A percentile compares a stretch with the other conserved stretches of the same genome.
phyloP scores from a whole-genome alignment of 192 early-diverging fungal species.

The Rhizophagus prolifer region DNA sequence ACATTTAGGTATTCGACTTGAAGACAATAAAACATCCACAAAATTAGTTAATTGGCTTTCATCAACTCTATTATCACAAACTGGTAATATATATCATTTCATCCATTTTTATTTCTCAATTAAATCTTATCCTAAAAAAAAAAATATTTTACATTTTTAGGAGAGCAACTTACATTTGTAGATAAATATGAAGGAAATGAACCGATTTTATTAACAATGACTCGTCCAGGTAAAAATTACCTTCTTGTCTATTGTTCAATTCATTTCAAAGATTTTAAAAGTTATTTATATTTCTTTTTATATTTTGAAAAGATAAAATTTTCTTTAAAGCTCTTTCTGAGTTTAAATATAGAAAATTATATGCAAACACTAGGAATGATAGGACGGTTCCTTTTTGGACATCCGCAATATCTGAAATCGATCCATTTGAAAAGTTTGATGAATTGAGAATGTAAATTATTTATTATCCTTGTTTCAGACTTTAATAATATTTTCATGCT shows the following conservation, averaged over 20 bases:
- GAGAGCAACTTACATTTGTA: slow-evolving; percentile 38
- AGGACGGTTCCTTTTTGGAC: slow-evolving; percentile 64
- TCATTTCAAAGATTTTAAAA: not conserved
- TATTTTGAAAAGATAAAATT: slow-evolving; percentile 43
- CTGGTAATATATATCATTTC: slow-evolving; percentile 36
- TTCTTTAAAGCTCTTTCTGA: slow-evolving; percentile 41
- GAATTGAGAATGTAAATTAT: slow-evolving; percentile 46
- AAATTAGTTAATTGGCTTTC: slow-evolving; percentile 44
- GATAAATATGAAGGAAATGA: slow-evolving; percentile 32
- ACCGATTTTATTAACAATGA: slow-evolving; percentile 34
- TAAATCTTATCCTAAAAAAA: no score
- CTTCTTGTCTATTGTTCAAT: not conserved
- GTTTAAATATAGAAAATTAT: slow-evolving; percentile 47
- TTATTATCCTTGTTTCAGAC: not conserved
- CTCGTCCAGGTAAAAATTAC: slow-evolving; percentile 39
- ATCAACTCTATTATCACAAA: slow-evolving; percentile 44
- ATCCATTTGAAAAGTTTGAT: slow-evolving; percentile 45
- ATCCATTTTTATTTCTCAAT: not conserved
- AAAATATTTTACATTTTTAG: slow-evolving; percentile 10
- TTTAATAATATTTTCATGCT: not conserved
- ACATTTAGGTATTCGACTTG: slow-evolving; percentile 51
- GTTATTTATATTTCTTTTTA: slow-evolving; percentile 32
- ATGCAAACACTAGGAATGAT: slow-evolving; percentile 53
- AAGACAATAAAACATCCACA: slow-evolving; percentile 22
- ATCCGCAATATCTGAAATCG: slow-evolving; percentile 46